Percentiles rank a stretch among this genome's conserved stretches.
Conservation (phyloP, 805 yeast species). For the Kuraishia molischiana region DNA sequence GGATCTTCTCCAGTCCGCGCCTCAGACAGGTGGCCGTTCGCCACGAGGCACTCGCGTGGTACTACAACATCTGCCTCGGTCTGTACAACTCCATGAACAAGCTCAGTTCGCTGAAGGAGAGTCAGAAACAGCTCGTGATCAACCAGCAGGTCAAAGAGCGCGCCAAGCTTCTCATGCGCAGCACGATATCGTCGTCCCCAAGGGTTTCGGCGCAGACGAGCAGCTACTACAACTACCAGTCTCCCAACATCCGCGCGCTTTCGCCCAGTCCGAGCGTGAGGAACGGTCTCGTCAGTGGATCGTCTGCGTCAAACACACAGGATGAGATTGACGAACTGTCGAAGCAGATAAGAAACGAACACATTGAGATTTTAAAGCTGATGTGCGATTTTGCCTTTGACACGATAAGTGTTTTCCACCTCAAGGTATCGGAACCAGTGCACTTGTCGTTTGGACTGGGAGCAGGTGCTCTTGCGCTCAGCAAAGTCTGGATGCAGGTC, state of each 20-base stretch:
- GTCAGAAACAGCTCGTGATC: constrained; percentile 43
- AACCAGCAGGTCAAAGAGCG: constrained; percentile 52
- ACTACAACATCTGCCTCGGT: constrained; percentile 49
- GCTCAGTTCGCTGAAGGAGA: constrained; percentile 29
- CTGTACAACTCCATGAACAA: constrained; percentile 39
- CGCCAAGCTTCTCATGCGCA: constrained; percentile 23
- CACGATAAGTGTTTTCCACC: constrained; percentile 32
- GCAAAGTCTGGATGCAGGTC: constrained; percentile 17
- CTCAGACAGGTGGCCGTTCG: constrained; percentile 30
- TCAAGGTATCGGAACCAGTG: constrained; percentile 20
- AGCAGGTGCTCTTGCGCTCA: constrained; percentile 20
- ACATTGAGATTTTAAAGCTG: constrained; percentile 31
- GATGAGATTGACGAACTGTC: constrained; percentile 21
- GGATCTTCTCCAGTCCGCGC: constrained; percentile 29
- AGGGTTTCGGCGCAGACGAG: neutral
- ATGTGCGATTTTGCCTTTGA: constrained; percentile 38
- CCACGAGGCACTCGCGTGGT: constrained; percentile 66
- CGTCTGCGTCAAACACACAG: constrained; percentile 4
- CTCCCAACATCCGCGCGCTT: neutral
- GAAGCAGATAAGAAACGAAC: constrained; percentile 23
- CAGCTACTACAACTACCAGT: neutral
- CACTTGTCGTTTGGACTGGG: constrained; percentile 21
- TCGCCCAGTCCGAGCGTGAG: neutral
- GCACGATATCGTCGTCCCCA: constrained; percentile 1
- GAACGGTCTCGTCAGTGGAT: neutral